Evolutionary conservation across 2,329 filamentous ascomycete species (phyloP), one percentile per base, ranked within the genome.

Genomic region (Calonectria pseudoturangicola): DNA sequence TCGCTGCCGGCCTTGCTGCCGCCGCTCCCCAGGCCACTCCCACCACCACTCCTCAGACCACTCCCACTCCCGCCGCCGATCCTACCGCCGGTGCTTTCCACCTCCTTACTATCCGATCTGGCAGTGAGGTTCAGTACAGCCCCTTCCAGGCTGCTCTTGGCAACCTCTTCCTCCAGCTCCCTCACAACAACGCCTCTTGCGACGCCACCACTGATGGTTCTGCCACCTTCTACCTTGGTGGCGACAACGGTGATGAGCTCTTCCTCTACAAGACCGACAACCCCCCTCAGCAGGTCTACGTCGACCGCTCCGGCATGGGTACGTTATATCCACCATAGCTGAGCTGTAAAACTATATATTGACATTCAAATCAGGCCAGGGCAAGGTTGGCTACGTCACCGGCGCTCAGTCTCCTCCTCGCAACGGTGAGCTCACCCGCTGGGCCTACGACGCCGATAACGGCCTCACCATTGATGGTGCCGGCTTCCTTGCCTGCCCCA

Each of bases 231-330:
- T 83, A 83, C 33, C 27, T 77, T 75, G 45, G 45, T 25, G 45
- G 45, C 5, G n/a, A 12, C 5, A 66, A 85, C 25, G 83, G 88
- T 50, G 83, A 83, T 47, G 83, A 83, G 33, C 83, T 91, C 18
- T 87, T 81, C 79, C 85, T 92, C 27, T 91, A 86, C 74, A 75
- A 85, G 41, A 76, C 77, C 25, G 84, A 82, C 6, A 83, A 79
- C 45, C 82, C 83, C 16, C 68, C 71, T 25, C 90, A 92, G 84
- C 82, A 87, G 77, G 71, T 89, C 69, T 91, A 80, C 74, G 87
- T 87, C 43, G 90, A 92, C 81, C 88, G 88, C 51, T 91, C 89
- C 33, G 90, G 89, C 78, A 91, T 91, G 89, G 89, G 88, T 87
- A 87, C 50, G 86, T 74, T 10, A 28, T 28, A 27, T 33, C 9